Conservation (phyloP, 768 basidiomycete genomes). For the Naganishia vishniacii region DNA sequence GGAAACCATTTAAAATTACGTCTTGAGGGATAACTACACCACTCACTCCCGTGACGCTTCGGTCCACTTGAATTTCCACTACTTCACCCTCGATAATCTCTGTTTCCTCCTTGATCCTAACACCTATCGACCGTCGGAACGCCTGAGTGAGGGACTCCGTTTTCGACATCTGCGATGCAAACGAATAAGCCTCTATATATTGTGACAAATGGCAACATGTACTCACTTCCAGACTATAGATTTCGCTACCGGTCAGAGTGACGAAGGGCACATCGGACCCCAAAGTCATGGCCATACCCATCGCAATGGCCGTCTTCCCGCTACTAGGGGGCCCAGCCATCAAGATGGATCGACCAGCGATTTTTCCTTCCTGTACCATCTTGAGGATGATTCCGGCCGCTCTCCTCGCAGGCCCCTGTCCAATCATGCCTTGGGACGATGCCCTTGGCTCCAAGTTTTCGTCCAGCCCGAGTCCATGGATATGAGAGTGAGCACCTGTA, state of each 20-base stretch:
- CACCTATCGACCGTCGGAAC: constrained; percentile 90
- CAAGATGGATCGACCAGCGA: constrained; percentile 90
- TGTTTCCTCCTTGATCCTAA: constrained; percentile 93
- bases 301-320: constrained; percentile 95
- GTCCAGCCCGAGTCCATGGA: constrained; percentile 89
- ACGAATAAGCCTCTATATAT: background rate
- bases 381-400: constrained; percentile 95
- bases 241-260: constrained; percentile 94
- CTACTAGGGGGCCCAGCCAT: constrained; percentile 97
- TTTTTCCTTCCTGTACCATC: constrained; percentile 94
- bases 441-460: constrained; percentile 81
- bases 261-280: constrained; percentile 95
- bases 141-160: constrained; percentile 97
- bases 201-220: background rate
- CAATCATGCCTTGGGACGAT: constrained; percentile 87
- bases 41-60: constrained; percentile 86
- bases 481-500: constrained; percentile 62
- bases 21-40: background rate
- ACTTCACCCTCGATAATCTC: constrained; percentile 98
- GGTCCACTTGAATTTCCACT: constrained; percentile 96
- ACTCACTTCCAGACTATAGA: constrained; percentile 72
- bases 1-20: background rate
- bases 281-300: constrained; percentile 94
- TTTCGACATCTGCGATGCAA: constrained; percentile 72
- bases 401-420: constrained; percentile 90